phyloP scores from a whole-genome alignment of 2,329 filamentous ascomycete genomes.

The Coleophoma eucalyptorum region DNA sequence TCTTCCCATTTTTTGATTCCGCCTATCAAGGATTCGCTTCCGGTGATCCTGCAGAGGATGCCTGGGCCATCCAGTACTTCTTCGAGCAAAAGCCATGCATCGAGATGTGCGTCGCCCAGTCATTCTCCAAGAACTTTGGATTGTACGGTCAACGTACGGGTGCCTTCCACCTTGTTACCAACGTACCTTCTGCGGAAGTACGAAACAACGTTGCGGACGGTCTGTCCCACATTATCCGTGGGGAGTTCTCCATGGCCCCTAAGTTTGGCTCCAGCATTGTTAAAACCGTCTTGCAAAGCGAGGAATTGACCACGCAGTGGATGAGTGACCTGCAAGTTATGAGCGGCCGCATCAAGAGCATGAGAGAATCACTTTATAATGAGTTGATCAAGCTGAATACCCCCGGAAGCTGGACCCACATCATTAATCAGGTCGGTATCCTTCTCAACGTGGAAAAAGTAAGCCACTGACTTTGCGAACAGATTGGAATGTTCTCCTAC shows the following conservation, averaged over 20 bases:
- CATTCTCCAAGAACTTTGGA: conserved; percentile 36
- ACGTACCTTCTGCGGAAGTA: conserved; percentile 3
- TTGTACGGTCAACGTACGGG: conserved; percentile 33
- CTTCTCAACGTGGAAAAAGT: not conserved
- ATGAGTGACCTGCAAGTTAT: not conserved
- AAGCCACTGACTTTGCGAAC: not conserved
- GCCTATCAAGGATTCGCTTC: conserved; percentile 33
- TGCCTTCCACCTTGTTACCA: conserved; percentile 23
- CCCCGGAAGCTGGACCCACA: not conserved
- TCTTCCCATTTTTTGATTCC: conserved; percentile 30
- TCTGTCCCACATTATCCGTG: not conserved
- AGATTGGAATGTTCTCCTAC: not conserved
- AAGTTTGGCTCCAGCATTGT: not conserved
- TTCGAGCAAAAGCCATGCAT: conserved; percentile 13
- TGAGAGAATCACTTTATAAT: not conserved
- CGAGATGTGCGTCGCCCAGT: conserved; percentile 31
- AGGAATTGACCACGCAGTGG: not conserved
- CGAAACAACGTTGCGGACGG: not conserved
- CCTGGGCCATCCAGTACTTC: conserved; percentile 24
- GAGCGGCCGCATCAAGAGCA: not conserved
- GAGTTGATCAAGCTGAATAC: not conserved
- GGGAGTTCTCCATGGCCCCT: not conserved
- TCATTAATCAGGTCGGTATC: not conserved
- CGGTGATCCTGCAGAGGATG: conserved; percentile 27
- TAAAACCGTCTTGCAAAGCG: not conserved